Base-by-base conservation (phyloP, 768 basidiomycete species). In the Dictyophora rubrovolvata region DNA sequence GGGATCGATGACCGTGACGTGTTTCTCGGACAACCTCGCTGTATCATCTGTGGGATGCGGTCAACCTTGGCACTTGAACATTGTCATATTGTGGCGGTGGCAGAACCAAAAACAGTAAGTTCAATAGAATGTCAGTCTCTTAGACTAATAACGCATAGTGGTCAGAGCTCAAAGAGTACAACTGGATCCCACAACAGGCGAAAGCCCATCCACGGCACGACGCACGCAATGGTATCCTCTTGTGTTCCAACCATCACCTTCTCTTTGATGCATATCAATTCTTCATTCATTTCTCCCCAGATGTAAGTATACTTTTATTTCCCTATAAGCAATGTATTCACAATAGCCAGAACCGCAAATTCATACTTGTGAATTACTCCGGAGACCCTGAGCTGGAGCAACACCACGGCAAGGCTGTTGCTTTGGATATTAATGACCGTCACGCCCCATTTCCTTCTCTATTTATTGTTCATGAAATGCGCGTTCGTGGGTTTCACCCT, bases 381-480 rank as follows among this genome's bases (percentile, higher is more conserved):
- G 59, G 54, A 54, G 0, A n/a, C n/a, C n/a, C n/a, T n/a, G 3
- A 16, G 17, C 5, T 67, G 63, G 60, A 55, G 55, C 48, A 58
- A 51, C 68, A 61, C 53, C 73, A 74, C 50, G 69, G 70, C n/a
- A 73, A 72, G 64, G 71, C 68, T 21, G 62, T 71, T 23, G 70
- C 66, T 51, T 66, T 74, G 48, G 69, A 74, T 42, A 65, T 66
- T 53, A 59, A 58, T 11, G 64, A 74, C 55, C 54, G 5, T 4
- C 28, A 69, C 58, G 70, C 63, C 10, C 71, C 71, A 0, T 71
- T 72, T 62, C 68, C 70, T 42, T 61, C 67, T 50, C 56, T 71
- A 18, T 71, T 73, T 62, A 67, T 71, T 46, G 63, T 70, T 54
- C 72, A 73, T 49, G 71, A 75, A 62, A 70, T 71, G 69, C 70